These are phyloP conservation scores for Sarocladiaceae sp. DNA, from an alignment of 2,329 filamentous ascomycete species.

Conservation along the genomic window DNA sequence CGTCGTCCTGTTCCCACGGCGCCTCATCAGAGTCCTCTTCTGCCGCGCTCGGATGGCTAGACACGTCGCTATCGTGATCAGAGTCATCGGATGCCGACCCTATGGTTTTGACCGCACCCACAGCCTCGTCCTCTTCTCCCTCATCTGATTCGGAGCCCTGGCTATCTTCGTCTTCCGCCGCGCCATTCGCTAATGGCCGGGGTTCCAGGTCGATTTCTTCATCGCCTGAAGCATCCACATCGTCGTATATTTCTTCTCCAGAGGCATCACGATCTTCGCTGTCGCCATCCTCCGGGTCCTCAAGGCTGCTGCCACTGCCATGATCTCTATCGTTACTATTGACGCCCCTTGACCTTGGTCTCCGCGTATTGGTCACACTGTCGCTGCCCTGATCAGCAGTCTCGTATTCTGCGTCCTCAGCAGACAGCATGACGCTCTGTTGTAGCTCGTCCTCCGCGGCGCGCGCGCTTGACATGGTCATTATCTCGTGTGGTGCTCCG, in stretches of 20 bases:
- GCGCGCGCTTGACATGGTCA: conserved; percentile 34
- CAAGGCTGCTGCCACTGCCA: conserved; percentile 1
- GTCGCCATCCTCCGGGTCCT: conserved; percentile 28
- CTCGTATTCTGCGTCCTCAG: conserved; percentile 39
- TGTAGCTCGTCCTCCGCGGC: conserved; percentile 53
- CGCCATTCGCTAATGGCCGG: conserved; percentile 10
- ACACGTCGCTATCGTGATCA: conserved; percentile 35
- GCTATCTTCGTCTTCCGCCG: conserved; percentile 20
- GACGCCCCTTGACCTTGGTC: neutral
- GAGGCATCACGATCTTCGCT: conserved; percentile 32
- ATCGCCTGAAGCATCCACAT: conserved; percentile 37
- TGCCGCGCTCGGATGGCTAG: conserved; percentile 39
- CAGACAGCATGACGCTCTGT: conserved; percentile 45
- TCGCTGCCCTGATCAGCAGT: conserved; percentile 26
- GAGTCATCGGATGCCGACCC: conserved; percentile 24
- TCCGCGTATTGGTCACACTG: conserved; percentile 13
- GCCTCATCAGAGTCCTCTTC: conserved; percentile 47
- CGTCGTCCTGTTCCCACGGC: conserved; percentile 50
- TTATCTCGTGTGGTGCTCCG: conserved; percentile 5
- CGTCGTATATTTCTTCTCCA: conserved; percentile 35
- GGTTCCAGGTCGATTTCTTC: conserved; percentile 17
- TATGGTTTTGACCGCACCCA: conserved; percentile 51
- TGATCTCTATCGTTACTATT: neutral
- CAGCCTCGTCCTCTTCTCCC: conserved; percentile 46
- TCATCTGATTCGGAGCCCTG: conserved; percentile 22